A percentile compares a stretch with the other conserved stretches of the same genome.
These are phyloP conservation scores for Botrytis cinerea DNA, from an alignment of 2,329 filamentous ascomycete genomes.

Conservation along the genomic window DNA sequence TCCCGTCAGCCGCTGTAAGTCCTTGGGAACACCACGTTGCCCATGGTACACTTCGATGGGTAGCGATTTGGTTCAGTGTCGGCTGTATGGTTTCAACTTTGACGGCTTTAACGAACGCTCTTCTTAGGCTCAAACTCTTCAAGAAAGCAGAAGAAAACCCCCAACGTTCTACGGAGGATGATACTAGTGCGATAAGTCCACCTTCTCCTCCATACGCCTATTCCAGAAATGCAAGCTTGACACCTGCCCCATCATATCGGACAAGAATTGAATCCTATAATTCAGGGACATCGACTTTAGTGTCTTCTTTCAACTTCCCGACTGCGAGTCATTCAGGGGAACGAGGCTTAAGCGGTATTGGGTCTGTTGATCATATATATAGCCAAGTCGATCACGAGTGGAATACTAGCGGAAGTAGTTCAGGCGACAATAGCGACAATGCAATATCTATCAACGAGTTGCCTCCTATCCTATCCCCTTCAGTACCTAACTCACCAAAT, in stretches of 20 bases:
- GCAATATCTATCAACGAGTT: not conserved
- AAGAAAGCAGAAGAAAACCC: not conserved
- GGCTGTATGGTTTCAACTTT: slow-evolving; percentile 7
- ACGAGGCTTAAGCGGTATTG: slow-evolving; percentile 12
- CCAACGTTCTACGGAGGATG: not conserved
- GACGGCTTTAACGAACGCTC: slow-evolving; percentile 17
- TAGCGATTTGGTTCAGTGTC: slow-evolving; percentile 22
- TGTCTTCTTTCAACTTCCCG: not conserved
- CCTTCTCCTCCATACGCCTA: slow-evolving; percentile 6
- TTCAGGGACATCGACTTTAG: not conserved
- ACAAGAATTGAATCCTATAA: slow-evolving; percentile 19
- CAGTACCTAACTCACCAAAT: slow-evolving; percentile 6
- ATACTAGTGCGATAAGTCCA: not conserved
- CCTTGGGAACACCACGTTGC: slow-evolving; percentile 20
- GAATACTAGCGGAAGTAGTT: not conserved
- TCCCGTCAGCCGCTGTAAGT: not conserved
- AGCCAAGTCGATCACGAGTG: slow-evolving; percentile 5
- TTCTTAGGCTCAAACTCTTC: slow-evolving; percentile 20
- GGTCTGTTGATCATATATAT: slow-evolving; percentile 13
- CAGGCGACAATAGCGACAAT: not conserved
- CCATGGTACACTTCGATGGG: slow-evolving; percentile 22
- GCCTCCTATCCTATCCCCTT: not conserved
- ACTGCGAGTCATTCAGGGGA: not conserved
- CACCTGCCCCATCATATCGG: slow-evolving; percentile 17
- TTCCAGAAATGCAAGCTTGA: slow-evolving; percentile 9